These are phyloP conservation scores for Syzygium malaccense DNA, from an alignment of 441 rosid species.

Conservation along the genomic window DNA sequence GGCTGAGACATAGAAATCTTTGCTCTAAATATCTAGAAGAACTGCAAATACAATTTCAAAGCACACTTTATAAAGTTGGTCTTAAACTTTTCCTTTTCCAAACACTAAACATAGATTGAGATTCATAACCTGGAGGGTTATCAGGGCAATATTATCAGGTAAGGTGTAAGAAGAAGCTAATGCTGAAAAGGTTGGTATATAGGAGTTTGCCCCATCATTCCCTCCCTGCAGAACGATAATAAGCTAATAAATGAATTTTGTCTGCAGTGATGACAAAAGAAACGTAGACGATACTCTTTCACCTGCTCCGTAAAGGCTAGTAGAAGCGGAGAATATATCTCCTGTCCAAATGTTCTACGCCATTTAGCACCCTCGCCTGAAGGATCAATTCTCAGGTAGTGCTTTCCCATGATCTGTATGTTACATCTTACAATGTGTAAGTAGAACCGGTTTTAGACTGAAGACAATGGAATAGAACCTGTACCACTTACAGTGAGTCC, in stretches of 20 bases:
- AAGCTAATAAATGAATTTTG: background rate
- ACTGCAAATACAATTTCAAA: background rate
- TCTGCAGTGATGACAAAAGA: background rate
- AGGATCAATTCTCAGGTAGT: slow-evolving; percentile 48
- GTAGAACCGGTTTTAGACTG: background rate
- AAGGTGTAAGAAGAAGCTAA: slow-evolving; percentile 53
- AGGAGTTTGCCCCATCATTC: slow-evolving; percentile 38
- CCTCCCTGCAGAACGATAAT: slow-evolving; percentile 35
- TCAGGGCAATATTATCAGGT: slow-evolving; percentile 46
- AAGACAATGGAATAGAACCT: background rate
- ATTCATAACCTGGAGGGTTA: slow-evolving; percentile 52
- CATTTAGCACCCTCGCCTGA: slow-evolving; percentile 64
- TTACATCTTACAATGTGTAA: background rate
- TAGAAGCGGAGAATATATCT: slow-evolving; percentile 63
- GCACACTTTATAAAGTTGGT: background rate
- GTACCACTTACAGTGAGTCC: slow-evolving; percentile 49
- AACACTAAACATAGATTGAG: background rate
- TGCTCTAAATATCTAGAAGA: background rate
- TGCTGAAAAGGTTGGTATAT: slow-evolving; percentile 40
- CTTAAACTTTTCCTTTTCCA: background rate
- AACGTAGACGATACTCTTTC: slow-evolving; percentile 2
- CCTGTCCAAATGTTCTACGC: slow-evolving; percentile 64
- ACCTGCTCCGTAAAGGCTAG: slow-evolving; percentile 73
- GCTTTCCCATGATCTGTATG: slow-evolving; percentile 54
- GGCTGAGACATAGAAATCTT: background rate